Percentiles rank a stretch among this genome's conserved stretches.
Evolutionary conservation across 2,329 filamentous ascomycete species (phyloP).

Genomic region (Penicillium sp.): DNA sequence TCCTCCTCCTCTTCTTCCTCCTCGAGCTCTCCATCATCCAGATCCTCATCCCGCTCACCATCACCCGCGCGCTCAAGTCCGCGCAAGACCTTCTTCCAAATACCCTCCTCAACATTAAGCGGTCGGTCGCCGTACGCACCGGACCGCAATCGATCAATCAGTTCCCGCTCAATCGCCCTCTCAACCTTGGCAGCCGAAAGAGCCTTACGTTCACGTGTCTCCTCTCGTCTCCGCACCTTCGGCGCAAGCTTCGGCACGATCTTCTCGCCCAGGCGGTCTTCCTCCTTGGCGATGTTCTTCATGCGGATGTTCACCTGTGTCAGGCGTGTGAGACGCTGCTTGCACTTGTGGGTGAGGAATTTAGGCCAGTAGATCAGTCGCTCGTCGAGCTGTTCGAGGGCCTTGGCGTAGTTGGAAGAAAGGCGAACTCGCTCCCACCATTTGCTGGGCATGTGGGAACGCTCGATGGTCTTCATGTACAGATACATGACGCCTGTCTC

Average conservation of each 20-base stretch:
- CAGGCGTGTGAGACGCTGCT: constrained; percentile 87
- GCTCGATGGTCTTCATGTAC: constrained; percentile 94
- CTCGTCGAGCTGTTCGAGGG: constrained; percentile 82
- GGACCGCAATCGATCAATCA: constrained; percentile 85
- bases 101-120: constrained; percentile 88
- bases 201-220: constrained; percentile 72
- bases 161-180: constrained; percentile 89
- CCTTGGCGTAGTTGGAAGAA: constrained; percentile 85
- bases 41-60: constrained; percentile 77
- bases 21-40: constrained; percentile 83
- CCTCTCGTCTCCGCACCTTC: constrained; percentile 78
- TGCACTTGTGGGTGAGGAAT: constrained; percentile 90
- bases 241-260: constrained; percentile 86
- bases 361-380: constrained; percentile 91
- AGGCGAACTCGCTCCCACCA: constrained; percentile 94
- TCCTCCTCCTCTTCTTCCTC: constrained; percentile 71
- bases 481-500: constrained; percentile 82
- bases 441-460: constrained; percentile 82
- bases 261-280: constrained; percentile 83
- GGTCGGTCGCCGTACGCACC: constrained; percentile 94
- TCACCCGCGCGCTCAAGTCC: constrained; percentile 86
- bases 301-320: constrained; percentile 84
- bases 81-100: constrained; percentile 96
- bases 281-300: constrained; percentile 80
- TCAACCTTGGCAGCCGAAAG: constrained; percentile 90